A percentile compares a stretch with the other conserved stretches of the same genome.
Evolutionary conservation across 371 early-diverging fungal genomes (phyloP).

Genomic region (Mucor mucedo): DNA sequence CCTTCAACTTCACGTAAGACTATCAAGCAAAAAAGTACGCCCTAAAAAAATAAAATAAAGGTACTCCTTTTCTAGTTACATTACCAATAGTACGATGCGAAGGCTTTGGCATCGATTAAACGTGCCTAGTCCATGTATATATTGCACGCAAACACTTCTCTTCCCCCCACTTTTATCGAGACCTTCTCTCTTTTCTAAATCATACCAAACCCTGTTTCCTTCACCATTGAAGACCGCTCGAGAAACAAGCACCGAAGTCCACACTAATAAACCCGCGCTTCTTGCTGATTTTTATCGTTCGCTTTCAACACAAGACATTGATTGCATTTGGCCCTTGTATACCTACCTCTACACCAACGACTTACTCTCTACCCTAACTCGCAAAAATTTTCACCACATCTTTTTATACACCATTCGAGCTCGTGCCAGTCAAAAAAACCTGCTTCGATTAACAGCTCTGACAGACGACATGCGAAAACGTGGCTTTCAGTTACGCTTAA

Average conservation of each 20-base stretch:
- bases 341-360: constrained; percentile 37
- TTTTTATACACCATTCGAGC: constrained; percentile 37
- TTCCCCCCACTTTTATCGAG: constrained; percentile 7
- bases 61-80: not conserved
- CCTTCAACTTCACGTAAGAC: not conserved
- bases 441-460: constrained; percentile 42
- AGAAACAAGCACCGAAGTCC: not conserved
- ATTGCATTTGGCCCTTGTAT: constrained; percentile 56
- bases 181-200: not conserved
- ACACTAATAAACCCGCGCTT: constrained; percentile 20
- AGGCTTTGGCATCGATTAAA: constrained; percentile 39
- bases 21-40: not conserved
- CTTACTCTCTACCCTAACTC: constrained; percentile 28
- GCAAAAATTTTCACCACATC: constrained; percentile 38
- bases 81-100: constrained; percentile 21
- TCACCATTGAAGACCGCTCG: not conserved
- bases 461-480: constrained; percentile 46
- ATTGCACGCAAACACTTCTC: constrained; percentile 21
- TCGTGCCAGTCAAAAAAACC: constrained; percentile 38
- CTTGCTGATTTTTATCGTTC: constrained; percentile 44
- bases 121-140: constrained; percentile 35
- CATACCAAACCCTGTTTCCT: constrained; percentile 4
- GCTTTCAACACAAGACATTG: constrained; percentile 49
- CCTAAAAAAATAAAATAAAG: not conserved
- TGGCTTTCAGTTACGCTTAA: constrained; percentile 30